Evolutionary conservation across 176 grass and related monocot species (phyloP).

Genomic region (Saccharum spontaneum): DNA sequence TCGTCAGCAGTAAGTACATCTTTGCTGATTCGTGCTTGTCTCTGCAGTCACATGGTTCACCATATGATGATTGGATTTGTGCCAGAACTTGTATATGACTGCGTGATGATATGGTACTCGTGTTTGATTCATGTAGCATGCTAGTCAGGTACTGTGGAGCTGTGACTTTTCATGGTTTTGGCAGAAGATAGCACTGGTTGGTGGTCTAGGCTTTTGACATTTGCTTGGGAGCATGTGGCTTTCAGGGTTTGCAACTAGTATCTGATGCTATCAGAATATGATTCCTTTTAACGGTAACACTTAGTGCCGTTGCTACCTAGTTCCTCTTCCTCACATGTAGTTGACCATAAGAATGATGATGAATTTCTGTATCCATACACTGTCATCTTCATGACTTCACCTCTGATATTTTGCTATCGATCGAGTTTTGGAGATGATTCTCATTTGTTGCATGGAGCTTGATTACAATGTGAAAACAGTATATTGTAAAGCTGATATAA

Average conservation of each 20-base stretch:
- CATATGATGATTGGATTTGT: neutral
- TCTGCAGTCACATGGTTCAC: neutral
- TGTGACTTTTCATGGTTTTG: neutral
- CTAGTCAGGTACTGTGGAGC: neutral
- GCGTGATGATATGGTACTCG: neutral
- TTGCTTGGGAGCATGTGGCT: neutral
- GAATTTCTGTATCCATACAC: neutral
- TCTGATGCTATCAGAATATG: neutral
- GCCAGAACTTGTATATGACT: neutral
- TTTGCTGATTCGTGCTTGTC: neutral
- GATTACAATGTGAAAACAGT: neutral
- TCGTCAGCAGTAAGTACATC: constrained; percentile 54
- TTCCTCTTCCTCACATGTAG: neutral
- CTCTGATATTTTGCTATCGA: neutral
- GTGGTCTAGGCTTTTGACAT: neutral
- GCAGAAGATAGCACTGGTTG: neutral
- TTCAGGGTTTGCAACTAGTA: neutral
- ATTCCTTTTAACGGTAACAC: neutral
- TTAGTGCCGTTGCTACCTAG: neutral
- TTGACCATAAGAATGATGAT: neutral
- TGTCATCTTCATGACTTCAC: neutral
- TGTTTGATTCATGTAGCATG: neutral
- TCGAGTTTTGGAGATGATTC: neutral
- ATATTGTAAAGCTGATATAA: neutral
- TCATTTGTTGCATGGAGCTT: neutral